These are phyloP conservation scores for Lactarius sanguifluus DNA, from an alignment of 768 basidiomycete species.

Conservation along the genomic window DNA sequence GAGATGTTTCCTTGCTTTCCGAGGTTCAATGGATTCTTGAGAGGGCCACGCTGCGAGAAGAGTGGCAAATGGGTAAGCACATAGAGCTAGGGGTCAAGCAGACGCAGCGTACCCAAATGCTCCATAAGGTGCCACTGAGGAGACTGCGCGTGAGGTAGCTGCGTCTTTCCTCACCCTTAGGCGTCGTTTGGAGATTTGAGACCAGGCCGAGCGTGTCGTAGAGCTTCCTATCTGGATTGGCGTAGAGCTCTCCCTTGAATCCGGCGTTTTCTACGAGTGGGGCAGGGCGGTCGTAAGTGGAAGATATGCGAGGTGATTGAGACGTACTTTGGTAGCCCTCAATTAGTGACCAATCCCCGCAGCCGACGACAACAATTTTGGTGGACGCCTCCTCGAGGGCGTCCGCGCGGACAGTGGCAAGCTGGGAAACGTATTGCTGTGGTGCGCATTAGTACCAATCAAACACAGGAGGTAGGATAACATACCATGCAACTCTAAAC, in stretches of 20 bases:
- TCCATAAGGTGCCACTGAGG: conserved; percentile 16
- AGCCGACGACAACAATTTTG: conserved; percentile 23
- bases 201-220: conserved; percentile 25
- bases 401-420: conserved; percentile 22
- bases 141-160: conserved; percentile 24
- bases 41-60: conserved; percentile 19
- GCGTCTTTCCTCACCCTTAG: conserved; percentile 19
- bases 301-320: background rate
- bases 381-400: conserved; percentile 19
- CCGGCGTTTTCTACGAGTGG: conserved; percentile 8
- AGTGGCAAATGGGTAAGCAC: background rate
- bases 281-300: background rate
- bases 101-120: conserved; percentile 20
- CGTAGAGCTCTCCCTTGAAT: conserved; percentile 27
- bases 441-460: background rate
- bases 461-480: background rate
- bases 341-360: conserved; percentile 28
- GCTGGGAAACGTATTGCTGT: conserved; percentile 28
- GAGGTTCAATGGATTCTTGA: conserved; percentile 23
- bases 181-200: conserved; percentile 22
- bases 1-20: conserved; percentile 28
- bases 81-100: background rate
- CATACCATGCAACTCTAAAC: conserved; percentile 22
- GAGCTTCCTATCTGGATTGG: conserved; percentile 27
- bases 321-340: conserved; percentile 24